Conservation (phyloP, 2,329 filamentous ascomycete genomes). For the Calycina herbarum region DNA sequence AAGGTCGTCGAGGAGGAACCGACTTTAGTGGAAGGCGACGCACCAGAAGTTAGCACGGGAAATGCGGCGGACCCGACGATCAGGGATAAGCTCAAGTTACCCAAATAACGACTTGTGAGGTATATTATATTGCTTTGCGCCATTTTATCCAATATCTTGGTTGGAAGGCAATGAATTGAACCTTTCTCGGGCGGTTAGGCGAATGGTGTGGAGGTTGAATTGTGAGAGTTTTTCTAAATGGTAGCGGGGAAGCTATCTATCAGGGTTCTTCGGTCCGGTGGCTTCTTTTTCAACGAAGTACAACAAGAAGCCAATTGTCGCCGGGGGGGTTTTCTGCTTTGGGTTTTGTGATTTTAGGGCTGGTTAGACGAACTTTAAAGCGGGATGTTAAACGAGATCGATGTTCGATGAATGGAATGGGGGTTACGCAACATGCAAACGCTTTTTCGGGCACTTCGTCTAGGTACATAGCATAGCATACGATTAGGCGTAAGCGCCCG, state of each 20-base stretch:
- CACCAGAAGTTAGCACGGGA: slow-evolving; percentile 23
- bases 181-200: not conserved
- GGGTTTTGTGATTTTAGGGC: not conserved
- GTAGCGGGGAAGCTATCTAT: not conserved
- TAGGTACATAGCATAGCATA: slow-evolving; percentile 2
- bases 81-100: slow-evolving; percentile 26
- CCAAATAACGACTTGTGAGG: slow-evolving; percentile 13
- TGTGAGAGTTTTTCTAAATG: not conserved
- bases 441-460: not conserved
- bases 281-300: not conserved
- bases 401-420: not conserved
- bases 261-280: not conserved
- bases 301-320: not conserved
- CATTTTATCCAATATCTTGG: not conserved
- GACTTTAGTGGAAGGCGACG: slow-evolving; percentile 28
- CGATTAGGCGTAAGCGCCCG: not conserved
- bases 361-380: not conserved
- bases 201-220: not conserved
- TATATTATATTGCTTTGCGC: not conserved
- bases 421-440: not conserved
- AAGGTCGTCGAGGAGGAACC: slow-evolving; percentile 38
- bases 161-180: not conserved
- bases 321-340: not conserved
- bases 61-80: slow-evolving; percentile 23
- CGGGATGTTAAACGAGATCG: not conserved